Percentiles rank a stretch among this genome's conserved stretches.
Conservation (phyloP, 305 asterid genomes). For the Solanum hybrid region DNA sequence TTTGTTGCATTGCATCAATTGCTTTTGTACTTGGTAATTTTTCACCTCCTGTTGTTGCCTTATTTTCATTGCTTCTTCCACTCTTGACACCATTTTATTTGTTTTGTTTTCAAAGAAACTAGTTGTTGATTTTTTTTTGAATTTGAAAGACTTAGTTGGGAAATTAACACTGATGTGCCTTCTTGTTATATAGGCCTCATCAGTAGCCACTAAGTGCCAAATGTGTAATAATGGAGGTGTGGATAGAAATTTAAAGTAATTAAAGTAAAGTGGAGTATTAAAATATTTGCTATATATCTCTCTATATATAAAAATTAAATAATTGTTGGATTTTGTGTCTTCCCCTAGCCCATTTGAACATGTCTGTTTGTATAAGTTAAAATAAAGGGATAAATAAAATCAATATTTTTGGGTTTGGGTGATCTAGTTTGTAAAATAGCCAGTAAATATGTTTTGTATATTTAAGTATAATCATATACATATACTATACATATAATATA, state of each 20-base stretch:
- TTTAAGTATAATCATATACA: neutral
- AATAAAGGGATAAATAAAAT: neutral
- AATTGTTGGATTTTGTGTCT: neutral
- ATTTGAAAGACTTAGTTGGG: neutral
- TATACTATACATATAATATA: too few relatives aligned
- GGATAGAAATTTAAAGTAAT: neutral
- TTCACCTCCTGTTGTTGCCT: slow-evolving; percentile 23
- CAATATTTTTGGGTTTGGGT: neutral
- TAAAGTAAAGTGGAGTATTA: neutral
- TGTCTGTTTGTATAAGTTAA: neutral
- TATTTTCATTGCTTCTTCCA: slow-evolving; percentile 34
- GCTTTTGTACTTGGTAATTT: slow-evolving; percentile 14
- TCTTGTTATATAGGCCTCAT: neutral
- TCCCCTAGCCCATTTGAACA: neutral
- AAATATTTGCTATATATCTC: neutral
- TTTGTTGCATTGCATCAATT: slow-evolving; percentile 47
- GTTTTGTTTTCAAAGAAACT: neutral
- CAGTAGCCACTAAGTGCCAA: neutral
- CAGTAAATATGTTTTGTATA: neutral
- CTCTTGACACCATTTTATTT: slow-evolving; percentile 44
- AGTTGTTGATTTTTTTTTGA: neutral
- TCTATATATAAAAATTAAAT: neutral
- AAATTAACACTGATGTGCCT: neutral
- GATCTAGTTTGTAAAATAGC: neutral
- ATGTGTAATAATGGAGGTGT: neutral